Evolutionary conservation across 768 basidiomycete species (phyloP).

Genomic region (Boletus sensibilis): DNA sequence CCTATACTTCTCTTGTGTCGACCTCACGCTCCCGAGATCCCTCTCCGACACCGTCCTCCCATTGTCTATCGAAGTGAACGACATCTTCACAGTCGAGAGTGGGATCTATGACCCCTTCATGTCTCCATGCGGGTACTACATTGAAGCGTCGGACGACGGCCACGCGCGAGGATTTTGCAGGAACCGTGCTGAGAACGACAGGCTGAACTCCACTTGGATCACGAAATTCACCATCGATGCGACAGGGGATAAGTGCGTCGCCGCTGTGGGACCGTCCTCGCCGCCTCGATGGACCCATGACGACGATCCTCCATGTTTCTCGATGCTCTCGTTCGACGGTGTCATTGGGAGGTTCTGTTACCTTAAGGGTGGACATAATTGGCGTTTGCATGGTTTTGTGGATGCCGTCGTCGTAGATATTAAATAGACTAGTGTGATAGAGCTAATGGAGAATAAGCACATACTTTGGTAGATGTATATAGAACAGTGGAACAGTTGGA

Average conservation of each 20-base stretch:
- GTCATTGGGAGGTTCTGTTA: conserved; percentile 3
- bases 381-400: background rate
- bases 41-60: background rate
- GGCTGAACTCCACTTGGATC: background rate
- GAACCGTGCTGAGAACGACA: background rate
- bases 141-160: conserved; percentile 6
- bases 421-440: background rate
- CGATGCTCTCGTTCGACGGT: conserved; percentile 1
- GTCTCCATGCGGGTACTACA: background rate
- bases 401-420: background rate
- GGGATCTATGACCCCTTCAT: background rate
- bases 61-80: background rate
- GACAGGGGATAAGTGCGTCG: background rate
- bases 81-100: background rate
- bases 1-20: background rate
- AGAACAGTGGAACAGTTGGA: background rate
- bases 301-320: background rate
- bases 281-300: background rate
- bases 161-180: conserved; percentile 3
- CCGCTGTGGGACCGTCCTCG: background rate
- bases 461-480: background rate
- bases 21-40: background rate
- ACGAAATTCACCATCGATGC: conserved; percentile 11
- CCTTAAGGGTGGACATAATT: background rate
- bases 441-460: background rate